A percentile compares a stretch with the other conserved stretches of the same genome.
These are phyloP conservation scores for Lathyrus oleraceus DNA, from an alignment of 306 rosid genomes.

Conservation along the genomic window DNA sequence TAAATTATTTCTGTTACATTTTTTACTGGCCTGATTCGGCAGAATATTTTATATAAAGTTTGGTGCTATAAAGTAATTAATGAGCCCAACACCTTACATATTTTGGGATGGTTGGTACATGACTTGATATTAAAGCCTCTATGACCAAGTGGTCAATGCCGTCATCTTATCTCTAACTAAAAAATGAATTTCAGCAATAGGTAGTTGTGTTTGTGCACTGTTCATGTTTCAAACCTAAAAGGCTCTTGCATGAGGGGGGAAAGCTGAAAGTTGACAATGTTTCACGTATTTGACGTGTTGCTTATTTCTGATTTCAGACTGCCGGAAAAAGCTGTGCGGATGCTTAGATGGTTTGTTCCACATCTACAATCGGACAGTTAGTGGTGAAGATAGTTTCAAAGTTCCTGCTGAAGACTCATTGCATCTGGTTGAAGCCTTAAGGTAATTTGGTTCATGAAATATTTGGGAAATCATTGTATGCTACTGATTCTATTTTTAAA, in stretches of 20 bases:
- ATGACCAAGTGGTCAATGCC: conserved; percentile 2
- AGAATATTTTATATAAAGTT: not conserved
- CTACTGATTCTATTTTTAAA: conserved; percentile 29
- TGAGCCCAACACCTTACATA: conserved; percentile 8
- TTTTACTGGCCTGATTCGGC: conserved; percentile 11
- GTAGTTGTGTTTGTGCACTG: conserved; percentile 2
- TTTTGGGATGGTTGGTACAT: conserved; percentile 12
- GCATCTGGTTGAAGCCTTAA: conserved; percentile 94
- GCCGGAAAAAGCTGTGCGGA: conserved; percentile 96
- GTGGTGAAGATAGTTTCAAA: conserved; percentile 87
- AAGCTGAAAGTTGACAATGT: not conserved
- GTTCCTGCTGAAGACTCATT: conserved; percentile 92
- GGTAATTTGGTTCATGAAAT: conserved; percentile 49
- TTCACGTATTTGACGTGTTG: not conserved
- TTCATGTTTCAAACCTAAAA: not conserved
- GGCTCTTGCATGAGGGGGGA: conserved; percentile 1
- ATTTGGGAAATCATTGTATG: conserved; percentile 26
- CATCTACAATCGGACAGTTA: conserved; percentile 78
- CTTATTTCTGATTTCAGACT: conserved; percentile 55
- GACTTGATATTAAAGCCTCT: not conserved
- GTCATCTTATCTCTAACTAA: not conserved
- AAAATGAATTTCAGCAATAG: conserved; percentile 1
- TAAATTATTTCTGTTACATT: conserved; percentile 14
- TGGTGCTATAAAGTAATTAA: not conserved
- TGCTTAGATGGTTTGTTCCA: conserved; percentile 91